Conservation (phyloP, 2,329 filamentous ascomycete genomes). For the Chaetomiaceae sp. region DNA sequence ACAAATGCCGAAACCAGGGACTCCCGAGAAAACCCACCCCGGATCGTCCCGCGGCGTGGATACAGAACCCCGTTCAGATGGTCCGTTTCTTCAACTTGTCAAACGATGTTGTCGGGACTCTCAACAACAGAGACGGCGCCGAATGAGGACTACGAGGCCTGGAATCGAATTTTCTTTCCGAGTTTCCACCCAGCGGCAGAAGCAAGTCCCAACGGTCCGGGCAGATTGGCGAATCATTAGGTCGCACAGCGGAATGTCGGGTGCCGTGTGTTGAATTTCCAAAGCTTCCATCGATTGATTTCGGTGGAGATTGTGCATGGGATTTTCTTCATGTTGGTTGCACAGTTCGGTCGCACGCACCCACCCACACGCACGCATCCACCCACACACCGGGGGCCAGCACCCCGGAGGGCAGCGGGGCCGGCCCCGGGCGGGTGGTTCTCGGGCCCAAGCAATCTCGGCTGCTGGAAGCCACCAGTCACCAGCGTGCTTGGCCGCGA, state of each 20-base stretch:
- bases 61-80: conserved; percentile 3
- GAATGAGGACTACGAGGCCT: too few relatives aligned
- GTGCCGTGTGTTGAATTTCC: too few relatives aligned
- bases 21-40: conserved; percentile 1
- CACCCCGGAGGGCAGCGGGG: background rate
- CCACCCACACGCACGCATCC: too few relatives aligned
- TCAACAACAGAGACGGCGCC: too few relatives aligned
- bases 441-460: background rate
- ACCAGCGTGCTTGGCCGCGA: background rate
- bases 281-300: conserved; percentile 10
- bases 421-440: background rate
- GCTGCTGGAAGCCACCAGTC: background rate
- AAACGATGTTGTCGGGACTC: too few relatives aligned
- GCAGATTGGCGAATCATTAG: conserved; percentile 5
- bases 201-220: background rate
- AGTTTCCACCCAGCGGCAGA: background rate
- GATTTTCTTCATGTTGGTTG: too few relatives aligned
- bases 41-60: conserved; percentile 12
- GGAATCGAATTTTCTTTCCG: too few relatives aligned
- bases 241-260: background rate
- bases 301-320: conserved; percentile 1
- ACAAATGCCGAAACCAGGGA: background rate
- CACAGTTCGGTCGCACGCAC: too few relatives aligned
- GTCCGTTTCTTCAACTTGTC: background rate
- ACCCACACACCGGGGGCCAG: too few relatives aligned